Evolutionary conservation across 352 stramenopile genomes (phyloP), one percentile per base, ranked within the genome.

Genomic region (Phytophthora ramorum): DNA sequence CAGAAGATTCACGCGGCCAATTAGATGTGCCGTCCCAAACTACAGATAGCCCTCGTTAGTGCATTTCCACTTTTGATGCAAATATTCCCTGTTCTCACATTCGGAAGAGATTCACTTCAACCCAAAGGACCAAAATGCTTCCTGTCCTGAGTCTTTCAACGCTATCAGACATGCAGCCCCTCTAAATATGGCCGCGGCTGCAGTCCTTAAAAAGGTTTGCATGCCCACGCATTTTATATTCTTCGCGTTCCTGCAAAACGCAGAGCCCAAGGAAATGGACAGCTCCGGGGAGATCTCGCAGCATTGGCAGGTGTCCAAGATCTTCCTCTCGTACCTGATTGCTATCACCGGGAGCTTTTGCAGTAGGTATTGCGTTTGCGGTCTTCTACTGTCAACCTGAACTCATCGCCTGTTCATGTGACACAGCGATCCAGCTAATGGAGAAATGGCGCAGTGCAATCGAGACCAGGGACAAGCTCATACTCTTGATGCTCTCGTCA

Each of bases 351-450:
- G 79, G 3, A 88, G 79, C 66, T 88, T 83, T 43, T 85, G 79
- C 59, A 88, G 79, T 85, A 65, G 3, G 75, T 38, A 7, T 13
- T 46, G n/a, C 13, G 7, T 24, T 26, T 24, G 17, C 40, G n/a
- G 14, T 6, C 40, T 46, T 20, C 14, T n/a, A 19, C 14, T 19
- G 20, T 8, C 5, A 19, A 19, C 14, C 37, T 43, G 20, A 9
- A 5, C 16, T 49, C 19, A 10, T 34, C 34, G 16, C 38, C 10
- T 20, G 7, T 20, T 20, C 37, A 2, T 43, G 16, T 43, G 37
- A 6, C 26, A 4, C 48, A 91, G 82, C 79, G 7, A 89, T 91
- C 37, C 82, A 90, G 64, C 49, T 89, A 34, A 90, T 90, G 81
- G 81, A 90, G 58, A 83, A 89, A 65, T 91, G 82, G 82, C 82